Evolutionary conservation across 1,284 basidiomycete species (phyloP), one percentile per base, ranked within the genome.

Genomic region (Pholiota adiposa): DNA sequence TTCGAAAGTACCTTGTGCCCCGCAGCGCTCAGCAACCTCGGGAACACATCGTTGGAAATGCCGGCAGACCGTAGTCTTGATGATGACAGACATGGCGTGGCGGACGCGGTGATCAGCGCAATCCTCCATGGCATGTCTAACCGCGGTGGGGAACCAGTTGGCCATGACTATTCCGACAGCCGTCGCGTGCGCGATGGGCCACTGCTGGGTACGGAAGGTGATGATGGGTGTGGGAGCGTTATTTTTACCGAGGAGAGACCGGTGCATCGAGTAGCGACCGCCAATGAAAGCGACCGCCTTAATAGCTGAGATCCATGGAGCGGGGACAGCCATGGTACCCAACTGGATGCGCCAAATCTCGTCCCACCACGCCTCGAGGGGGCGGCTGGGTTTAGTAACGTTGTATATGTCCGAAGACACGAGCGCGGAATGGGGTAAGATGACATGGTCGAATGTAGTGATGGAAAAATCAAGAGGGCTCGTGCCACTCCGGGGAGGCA

Each of bases 181-280:
- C 5, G 77, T 74, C 1, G 79, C 77, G 41, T 83, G 76, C 19
- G 78, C 67, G 21, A 85, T 71, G 4, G 83, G 82, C 74, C 77
- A 79, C 56, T 84, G 82, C 63, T 85, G 84, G 0, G 83, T 85
- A n/a, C 84, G 77, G 72, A 85, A 85, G 6, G 77, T 71, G 52
- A 84, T 77, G 67, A 85, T 83, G 1, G 82, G 81, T 3, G 76
- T 67, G 12, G 75, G 77, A 16, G 65, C 50, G 23, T 69, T 61
- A 4, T 70, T 69, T 64, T 79, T 80, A 0, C 82, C 80, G 38
- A 74, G 69, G 50, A 85, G 68, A 51, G 69, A 77, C 40, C 84
- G 77, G 65, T 79, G 77, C 73, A 79, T 77, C 4, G 83, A 83
- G 57, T 85, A 85, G 46, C 71, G 73, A 16, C 78, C 81, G 2